Evolutionary conservation across 2,329 filamentous ascomycete species (phyloP).

Genomic region (Alternaria dauci): DNA sequence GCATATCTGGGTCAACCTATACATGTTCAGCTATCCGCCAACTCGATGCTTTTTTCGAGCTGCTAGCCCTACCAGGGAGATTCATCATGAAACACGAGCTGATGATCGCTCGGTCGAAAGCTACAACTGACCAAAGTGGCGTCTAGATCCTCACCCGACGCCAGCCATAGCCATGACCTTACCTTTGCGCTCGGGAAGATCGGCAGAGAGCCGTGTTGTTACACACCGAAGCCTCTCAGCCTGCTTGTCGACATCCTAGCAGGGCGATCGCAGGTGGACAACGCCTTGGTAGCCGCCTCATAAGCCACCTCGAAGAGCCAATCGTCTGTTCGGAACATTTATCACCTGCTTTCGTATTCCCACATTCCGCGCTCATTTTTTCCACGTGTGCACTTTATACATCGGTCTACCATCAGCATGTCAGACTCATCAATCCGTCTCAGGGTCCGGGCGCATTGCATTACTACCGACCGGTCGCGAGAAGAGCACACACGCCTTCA

Average conservation of each 20-base stretch:
- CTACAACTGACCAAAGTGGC: neutral
- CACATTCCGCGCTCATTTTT: constrained; percentile 3
- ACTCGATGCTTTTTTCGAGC: constrained; percentile 4
- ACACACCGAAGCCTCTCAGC: neutral
- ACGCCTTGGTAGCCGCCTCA: neutral
- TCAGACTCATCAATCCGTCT: constrained; percentile 9
- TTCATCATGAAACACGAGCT: constrained; percentile 1
- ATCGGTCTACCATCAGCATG: constrained; percentile 9
- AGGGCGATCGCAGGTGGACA: constrained; percentile 2
- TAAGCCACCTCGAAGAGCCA: constrained; percentile 6
- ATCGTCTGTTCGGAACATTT: constrained; percentile 7
- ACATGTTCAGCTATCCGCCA: neutral
- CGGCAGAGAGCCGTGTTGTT: neutral
- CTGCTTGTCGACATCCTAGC: constrained; percentile 4
- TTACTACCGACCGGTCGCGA: neutral
- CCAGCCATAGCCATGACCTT: neutral
- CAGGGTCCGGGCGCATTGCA: neutral
- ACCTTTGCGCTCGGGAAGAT: neutral
- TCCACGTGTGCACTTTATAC: neutral
- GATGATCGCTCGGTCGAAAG: neutral
- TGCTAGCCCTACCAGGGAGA: neutral
- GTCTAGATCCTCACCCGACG: neutral
- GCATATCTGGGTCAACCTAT: constrained; percentile 9
- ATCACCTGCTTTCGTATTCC: constrained; percentile 12
- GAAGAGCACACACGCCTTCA: neutral